Base-by-base conservation (phyloP, 1,284 basidiomycete genomes). In the Stereum hirsutum region DNA sequence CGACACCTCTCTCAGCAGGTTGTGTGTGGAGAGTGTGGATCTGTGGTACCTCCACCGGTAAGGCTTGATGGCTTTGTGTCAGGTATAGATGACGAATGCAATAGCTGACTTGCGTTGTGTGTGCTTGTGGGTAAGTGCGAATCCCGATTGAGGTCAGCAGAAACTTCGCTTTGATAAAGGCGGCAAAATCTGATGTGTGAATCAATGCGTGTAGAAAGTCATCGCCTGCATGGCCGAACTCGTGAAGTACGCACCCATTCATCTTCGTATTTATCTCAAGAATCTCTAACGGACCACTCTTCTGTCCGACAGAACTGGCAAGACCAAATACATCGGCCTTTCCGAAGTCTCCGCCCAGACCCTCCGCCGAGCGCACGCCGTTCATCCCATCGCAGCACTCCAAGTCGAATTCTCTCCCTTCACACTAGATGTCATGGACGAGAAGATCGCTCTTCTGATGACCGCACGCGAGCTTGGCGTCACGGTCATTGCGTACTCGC, bases 381-480 rank as follows among this genome's bases (percentile, higher is more conserved):
- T 79, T 4, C 73, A 77, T 49, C 75, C 75, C 1, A 75, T 85
- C 48, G 57, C 75, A 2, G 78, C 75, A 4, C 60, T 83, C 21
- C 78, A 86, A 57, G 61, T 81, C 26, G 81, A 84, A 56, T 76
- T 74, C 50, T 79, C 74, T 2, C 77, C 81, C 0, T 82, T 79
- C 62, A 67, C 67, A 12, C 63, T 70, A 24, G 66, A 75, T 46
- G 72, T 76, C 48, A 73, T 76, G 51, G 61, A 69, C 40, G 60
- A 62, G 27, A 64, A 72, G 50, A 57, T 74, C 10, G 70, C 59
- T 1, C 50, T 79, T 0, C 56, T 78, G 10, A 64, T 70, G 34
- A 63, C 72, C 0, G 71, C 70, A 0, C 58, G 71, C 12, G 75
- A 78, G 52, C 65, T 78, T 4, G 74, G 75, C 1, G 60, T 77